Evolutionary conservation across 805 yeast genomes (phyloP).

Genomic region (Kluyveromyces lactis): DNA sequence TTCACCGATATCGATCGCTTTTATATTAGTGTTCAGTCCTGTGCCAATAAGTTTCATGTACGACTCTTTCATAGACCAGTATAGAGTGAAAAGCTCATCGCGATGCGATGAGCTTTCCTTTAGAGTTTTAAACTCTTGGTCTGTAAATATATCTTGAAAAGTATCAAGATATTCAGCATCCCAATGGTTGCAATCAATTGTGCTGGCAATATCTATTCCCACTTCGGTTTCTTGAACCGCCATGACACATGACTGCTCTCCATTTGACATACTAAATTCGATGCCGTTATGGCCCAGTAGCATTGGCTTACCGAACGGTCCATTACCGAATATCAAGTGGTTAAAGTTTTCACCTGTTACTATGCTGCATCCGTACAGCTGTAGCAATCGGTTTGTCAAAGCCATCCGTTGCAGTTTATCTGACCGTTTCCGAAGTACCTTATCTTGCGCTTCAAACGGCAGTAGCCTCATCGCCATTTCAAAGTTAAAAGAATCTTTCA

Average conservation of each 20-base stretch:
- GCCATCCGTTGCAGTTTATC: slow-evolving; percentile 29
- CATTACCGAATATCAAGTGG: slow-evolving; percentile 24
- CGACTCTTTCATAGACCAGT: slow-evolving; percentile 78
- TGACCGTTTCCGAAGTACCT: slow-evolving; percentile 34
- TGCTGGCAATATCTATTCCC: slow-evolving; percentile 43
- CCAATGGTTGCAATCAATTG: slow-evolving; percentile 19
- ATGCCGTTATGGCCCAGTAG: slow-evolving; percentile 21
- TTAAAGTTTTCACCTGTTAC: slow-evolving; percentile 12
- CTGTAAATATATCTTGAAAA: slow-evolving; percentile 37
- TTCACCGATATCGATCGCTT: slow-evolving; percentile 22
- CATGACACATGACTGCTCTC: slow-evolving; percentile 41
- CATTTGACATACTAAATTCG: slow-evolving; percentile 54
- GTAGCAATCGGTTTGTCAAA: slow-evolving; percentile 39
- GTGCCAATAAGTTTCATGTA: slow-evolving; percentile 59
- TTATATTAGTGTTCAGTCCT: slow-evolving; percentile 40
- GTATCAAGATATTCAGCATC: slow-evolving; percentile 28
- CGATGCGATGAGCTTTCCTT: slow-evolving; percentile 11
- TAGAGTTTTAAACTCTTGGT: slow-evolving; percentile 30
- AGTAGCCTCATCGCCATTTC: slow-evolving; percentile 42
- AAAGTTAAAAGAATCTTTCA: slow-evolving; percentile 31
- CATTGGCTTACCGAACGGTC: slow-evolving; percentile 51
- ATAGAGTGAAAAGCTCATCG: slow-evolving; percentile 39
- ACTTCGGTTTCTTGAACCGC: slow-evolving; percentile 32
- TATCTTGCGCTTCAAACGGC: slow-evolving; percentile 35
- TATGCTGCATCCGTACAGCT: slow-evolving; percentile 34